Base-by-base conservation (phyloP, 129 eudicot genomes). In the Artemisia tridentata region DNA sequence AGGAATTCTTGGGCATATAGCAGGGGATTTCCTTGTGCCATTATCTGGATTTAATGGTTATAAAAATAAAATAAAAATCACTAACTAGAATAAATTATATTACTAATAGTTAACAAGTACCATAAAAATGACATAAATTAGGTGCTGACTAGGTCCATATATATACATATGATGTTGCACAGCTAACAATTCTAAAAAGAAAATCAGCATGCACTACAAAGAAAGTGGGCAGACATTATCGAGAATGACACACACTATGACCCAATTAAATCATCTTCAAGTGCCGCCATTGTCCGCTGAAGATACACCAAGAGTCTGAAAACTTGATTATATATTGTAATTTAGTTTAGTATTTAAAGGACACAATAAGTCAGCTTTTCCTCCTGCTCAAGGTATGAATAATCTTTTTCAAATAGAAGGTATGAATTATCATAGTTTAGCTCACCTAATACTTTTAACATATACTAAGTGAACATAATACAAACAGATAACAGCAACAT, bases 21-120 rank as follows among this genome's bases (percentile, higher is more conserved):
- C 10, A 38, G 45, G 45, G 10, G 45, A 38, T 38, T 38, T 38
- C 10, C 45, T 38, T 6, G 1, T 7, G 45, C 45, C 45, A 31
- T 46, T 60, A 60, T 78, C 93, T 84, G 83, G 71, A 75, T 72
- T 41, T 34, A 8, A 14, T 3, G 7, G 14, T 51, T 51, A 51
- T 2, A 4, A 51, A 51, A 14, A 0, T 50, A 27, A 25, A 25
- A 1, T 25, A 25, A 25, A 27, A 27, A 50, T 50, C 3, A 51
- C n/a, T 51, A 15, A 15, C n/a, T 38, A 38, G 45, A 38, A 38
- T 38, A 38, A 38, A 38, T 7, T 29, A 38, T 7, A 38, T 38
- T 34, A 0, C 45, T 34, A 34, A 38, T 38, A 38, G 2, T 38
- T 38, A 38, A 38, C 45, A 23, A 56, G 73, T 17, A 74, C 72